Evolutionary conservation across 2,329 filamentous ascomycete genomes (phyloP), one percentile per base, ranked within the genome.

Genomic region (Sporothrix globosa): DNA sequence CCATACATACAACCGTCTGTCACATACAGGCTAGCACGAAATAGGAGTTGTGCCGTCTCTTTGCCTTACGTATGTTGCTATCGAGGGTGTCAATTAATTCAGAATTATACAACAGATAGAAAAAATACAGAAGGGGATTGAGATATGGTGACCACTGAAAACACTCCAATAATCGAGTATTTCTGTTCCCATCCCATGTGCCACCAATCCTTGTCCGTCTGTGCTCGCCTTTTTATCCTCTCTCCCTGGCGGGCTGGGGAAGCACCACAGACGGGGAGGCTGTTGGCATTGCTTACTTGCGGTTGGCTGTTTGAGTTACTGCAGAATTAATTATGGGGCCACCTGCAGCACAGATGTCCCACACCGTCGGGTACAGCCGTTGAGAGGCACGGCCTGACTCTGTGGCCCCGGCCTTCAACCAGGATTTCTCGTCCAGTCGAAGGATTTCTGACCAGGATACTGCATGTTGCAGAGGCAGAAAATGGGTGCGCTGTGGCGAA

Each of bases 341-440:
- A 4, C 24, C 17, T 60, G 67, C 67, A 68, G 53, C 41, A 50
- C 11, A 34, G n/a, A 13, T 50, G 52, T 58, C 5, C 67, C 53
- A 10, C 44, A 14, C 65, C 21, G 10, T 39, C 67, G 67, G 67
- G 67, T 60, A 11, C 54, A 68, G 67, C 67, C 67, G 67, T 56
- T 52, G 52, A 44, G 19, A 44, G 50, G 21, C 46, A 34, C 34
- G 39, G 21, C 39, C 39, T 54, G 61, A 24, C 24, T 9, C 24
- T 6, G 2, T 30, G 10, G n/a, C 52, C 52, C 24, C 6, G n/a
- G 48, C 11, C 34, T 34, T 17, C 44, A 6, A 50, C 61, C 61
- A 65, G 61, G 61, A 30, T 48, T 9, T 19, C 41, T 13, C 41
- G 41, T 44, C 11, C 41, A 13, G 41, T 34, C 11, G 4, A 60